A percentile compares a stretch with the other conserved stretches of the same genome.
These are phyloP conservation scores for Telfairia occidentalis DNA, from an alignment of 331 rosid genomes.

Conservation along the genomic window DNA sequence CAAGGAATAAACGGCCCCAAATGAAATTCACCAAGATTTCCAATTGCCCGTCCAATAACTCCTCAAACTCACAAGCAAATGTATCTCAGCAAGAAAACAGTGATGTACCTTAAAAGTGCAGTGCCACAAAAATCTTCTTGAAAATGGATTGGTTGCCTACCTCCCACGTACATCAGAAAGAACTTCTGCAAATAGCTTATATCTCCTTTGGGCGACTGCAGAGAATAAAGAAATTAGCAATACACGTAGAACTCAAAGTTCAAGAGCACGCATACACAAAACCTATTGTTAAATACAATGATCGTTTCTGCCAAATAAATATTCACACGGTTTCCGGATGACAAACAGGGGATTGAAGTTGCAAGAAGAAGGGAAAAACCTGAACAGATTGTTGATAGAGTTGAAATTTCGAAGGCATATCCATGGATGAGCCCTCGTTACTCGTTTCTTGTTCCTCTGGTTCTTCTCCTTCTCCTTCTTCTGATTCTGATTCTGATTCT, in stretches of 20 bases:
- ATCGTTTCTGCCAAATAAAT: slow-evolving; percentile 4
- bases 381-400: slow-evolving; percentile 89
- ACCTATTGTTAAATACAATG: not conserved
- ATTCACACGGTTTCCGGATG: not conserved
- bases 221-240: not conserved
- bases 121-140: slow-evolving; percentile 97
- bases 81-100: not conserved
- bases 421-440: slow-evolving; percentile 27
- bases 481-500: slow-evolving; percentile 22
- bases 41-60: not conserved
- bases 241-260: not conserved
- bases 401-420: slow-evolving; percentile 64
- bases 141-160: slow-evolving; percentile 79
- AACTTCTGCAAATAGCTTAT: slow-evolving; percentile 87
- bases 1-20: not conserved
- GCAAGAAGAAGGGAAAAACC: slow-evolving; percentile 28
- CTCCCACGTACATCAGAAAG: slow-evolving; percentile 84
- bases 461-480: slow-evolving; percentile 6
- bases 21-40: not conserved
- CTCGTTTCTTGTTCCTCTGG: slow-evolving; percentile 17
- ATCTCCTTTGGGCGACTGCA: slow-evolving; percentile 93
- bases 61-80: not conserved
- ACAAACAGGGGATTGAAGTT: not conserved
- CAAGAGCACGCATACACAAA: not conserved
- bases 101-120: slow-evolving; percentile 61